These are phyloP conservation scores for Leccinum incarnatum DNA, from an alignment of 768 basidiomycete genomes.

Conservation along the genomic window DNA sequence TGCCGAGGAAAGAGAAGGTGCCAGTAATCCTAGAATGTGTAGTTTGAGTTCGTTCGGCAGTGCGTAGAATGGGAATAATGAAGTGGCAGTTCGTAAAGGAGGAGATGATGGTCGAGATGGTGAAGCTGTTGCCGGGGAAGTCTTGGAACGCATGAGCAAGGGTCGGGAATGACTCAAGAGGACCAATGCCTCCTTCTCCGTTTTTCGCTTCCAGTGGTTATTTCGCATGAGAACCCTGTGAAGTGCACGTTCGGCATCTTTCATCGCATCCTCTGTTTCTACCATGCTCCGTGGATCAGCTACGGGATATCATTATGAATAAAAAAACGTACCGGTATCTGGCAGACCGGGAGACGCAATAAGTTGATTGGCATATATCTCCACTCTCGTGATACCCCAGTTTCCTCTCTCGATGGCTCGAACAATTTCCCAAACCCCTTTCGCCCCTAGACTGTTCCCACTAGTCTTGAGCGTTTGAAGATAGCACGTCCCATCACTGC, in stretches of 20 bases:
- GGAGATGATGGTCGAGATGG: constrained; percentile 16
- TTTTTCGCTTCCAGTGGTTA: constrained; percentile 40
- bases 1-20: constrained; percentile 53
- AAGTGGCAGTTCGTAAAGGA: constrained; percentile 14
- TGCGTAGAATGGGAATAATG: constrained; percentile 35
- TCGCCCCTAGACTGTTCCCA: constrained; percentile 53
- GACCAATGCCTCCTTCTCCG: constrained; percentile 46
- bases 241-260: constrained; percentile 35
- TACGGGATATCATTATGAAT: constrained; percentile 13
- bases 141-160: constrained; percentile 38
- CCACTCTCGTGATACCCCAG: constrained; percentile 48
- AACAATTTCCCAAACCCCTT: constrained; percentile 46
- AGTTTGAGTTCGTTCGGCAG: constrained; percentile 60
- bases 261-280: constrained; percentile 31
- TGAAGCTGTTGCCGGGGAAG: constrained; percentile 10
- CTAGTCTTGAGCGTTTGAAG: constrained; percentile 52
- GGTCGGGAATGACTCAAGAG: constrained; percentile 51
- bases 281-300: constrained; percentile 3
- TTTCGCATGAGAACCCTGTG: constrained; percentile 46
- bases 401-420: constrained; percentile 47
- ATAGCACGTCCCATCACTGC: constrained; percentile 31
- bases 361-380: constrained; percentile 46
- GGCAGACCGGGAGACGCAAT: constrained; percentile 8
- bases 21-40: constrained; percentile 52
- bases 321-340: constrained; percentile 7